Percentiles rank a stretch among this genome's conserved stretches.
These are phyloP conservation scores for Cinchona pubescens DNA, from an alignment of 257 asterid genomes.

Conservation along the genomic window DNA sequence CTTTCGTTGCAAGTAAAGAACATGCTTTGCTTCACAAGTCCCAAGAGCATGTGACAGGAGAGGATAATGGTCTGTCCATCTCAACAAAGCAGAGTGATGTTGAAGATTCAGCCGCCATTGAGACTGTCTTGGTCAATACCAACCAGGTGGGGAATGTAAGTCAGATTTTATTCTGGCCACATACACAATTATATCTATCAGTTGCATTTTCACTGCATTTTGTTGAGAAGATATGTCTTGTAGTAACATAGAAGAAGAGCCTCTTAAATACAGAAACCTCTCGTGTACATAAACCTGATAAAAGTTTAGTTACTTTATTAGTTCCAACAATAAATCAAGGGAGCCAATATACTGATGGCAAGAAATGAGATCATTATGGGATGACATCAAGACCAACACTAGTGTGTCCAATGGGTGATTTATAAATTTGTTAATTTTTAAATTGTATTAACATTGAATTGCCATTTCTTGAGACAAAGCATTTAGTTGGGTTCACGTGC, in stretches of 20 bases:
- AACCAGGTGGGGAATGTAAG: slow-evolving; percentile 63
- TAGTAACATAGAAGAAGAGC: not conserved
- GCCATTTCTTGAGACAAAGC: not conserved
- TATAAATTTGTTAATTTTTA: not conserved
- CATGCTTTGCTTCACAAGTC: slow-evolving; percentile 37
- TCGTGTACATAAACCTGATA: not conserved
- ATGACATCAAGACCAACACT: not conserved
- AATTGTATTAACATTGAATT: not conserved
- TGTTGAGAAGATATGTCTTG: not conserved
- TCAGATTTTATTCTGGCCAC: not conserved
- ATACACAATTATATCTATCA: too few species aligned
- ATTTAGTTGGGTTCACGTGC: not conserved
- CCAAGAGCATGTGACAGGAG: slow-evolving; percentile 55
- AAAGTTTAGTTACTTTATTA: not conserved
- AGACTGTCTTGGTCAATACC: slow-evolving; percentile 78
- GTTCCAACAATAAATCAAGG: not conserved
- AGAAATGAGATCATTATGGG: not conserved
- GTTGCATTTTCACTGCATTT: not conserved
- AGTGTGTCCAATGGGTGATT: not conserved
- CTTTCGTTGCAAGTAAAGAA: slow-evolving; percentile 4
- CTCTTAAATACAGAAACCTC: not conserved
- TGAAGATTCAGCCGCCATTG: slow-evolving; percentile 68
- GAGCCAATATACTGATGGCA: not conserved
- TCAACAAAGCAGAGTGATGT: slow-evolving; percentile 50
- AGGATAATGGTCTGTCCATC: slow-evolving; percentile 55